These are phyloP conservation scores for Bondarzewia mesenterica DNA, from an alignment of 1,284 basidiomycete genomes.

Conservation along the genomic window DNA sequence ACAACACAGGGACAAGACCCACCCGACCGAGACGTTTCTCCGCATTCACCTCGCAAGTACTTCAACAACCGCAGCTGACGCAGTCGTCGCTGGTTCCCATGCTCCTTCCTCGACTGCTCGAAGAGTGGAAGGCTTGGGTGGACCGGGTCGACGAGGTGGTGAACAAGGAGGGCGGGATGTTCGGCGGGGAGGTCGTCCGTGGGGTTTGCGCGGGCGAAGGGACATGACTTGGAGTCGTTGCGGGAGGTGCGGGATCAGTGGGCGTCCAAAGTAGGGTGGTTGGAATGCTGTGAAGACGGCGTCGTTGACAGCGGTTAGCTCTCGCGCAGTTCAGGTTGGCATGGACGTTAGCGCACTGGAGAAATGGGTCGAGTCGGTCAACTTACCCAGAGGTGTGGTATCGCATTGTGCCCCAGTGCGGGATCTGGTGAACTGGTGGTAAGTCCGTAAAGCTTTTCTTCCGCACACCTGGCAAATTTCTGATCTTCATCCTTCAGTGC, in stretches of 20 bases:
- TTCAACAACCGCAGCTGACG: conserved; percentile 57
- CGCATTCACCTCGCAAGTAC: conserved; percentile 56
- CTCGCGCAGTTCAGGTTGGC: conserved; percentile 83
- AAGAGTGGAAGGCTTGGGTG: conserved; percentile 75
- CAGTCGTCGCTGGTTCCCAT: conserved; percentile 48
- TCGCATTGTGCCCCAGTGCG: conserved; percentile 80
- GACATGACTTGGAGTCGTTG: conserved; percentile 44
- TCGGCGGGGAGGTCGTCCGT: conserved; percentile 57
- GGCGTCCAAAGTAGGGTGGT: conserved; percentile 69
- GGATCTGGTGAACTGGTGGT: conserved; percentile 84
- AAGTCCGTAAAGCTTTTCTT: conserved; percentile 38
- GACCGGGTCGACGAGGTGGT: conserved; percentile 56
- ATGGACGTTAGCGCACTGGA: conserved; percentile 85
- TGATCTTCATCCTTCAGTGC: conserved; percentile 46
- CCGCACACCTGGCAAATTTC: no score
- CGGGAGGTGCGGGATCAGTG: conserved; percentile 57
- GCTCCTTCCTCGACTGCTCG: conserved; percentile 49
- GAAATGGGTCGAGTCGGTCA: conserved; percentile 84
- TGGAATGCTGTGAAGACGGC: conserved; percentile 42
- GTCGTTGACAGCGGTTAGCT: no score
- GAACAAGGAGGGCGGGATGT: conserved; percentile 71
- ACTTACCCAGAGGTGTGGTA: conserved; percentile 73
- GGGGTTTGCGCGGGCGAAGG: conserved; percentile 43
- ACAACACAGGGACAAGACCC: conserved; percentile 52
- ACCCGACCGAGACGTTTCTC: conserved; percentile 71